Evolutionary conservation across 2,329 filamentous ascomycete species (phyloP), one percentile per base, ranked within the genome.

Genomic region (Cordyceps farinosa): DNA sequence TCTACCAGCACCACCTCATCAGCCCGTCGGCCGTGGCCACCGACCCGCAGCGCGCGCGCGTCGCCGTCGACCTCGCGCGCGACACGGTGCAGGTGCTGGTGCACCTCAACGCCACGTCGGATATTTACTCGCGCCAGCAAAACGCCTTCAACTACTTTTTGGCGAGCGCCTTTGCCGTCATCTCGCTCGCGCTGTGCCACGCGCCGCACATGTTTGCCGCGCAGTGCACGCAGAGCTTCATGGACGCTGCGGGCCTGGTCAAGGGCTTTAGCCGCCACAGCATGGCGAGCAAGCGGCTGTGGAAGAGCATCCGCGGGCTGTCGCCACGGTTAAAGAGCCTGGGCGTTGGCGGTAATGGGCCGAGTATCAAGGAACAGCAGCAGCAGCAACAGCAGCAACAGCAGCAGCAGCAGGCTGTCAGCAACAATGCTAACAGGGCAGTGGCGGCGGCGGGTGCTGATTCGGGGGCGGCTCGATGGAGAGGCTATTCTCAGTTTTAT

Each of bases 121-220:
- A 72, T 56, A 72, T 72, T 3, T 72, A 72, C 48, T 67, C 66
- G 0, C 66, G 70, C 1, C 71, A 72, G 47, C 70, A 72, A 36
- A 70, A 66, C 1, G 69, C 67, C 1, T 72, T 72, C 8, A 72
- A 72, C 36, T 71, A 72, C 5, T 72, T 72, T 2, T 63, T 72
- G 0, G 67, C 67, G n/a, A 74, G 67, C 67, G 75, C 27, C 61
- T 67, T 66, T 67, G 74, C 63, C 34, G 74, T 65, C 67, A 72
- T 80, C 1, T 76, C 79, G 36, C 72, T 80, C 0, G 80, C 79
- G 1, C 78, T 81, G 0, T 74, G 79, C 3, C 78, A 82, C 65
- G 78, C 76, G 0, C 79, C 80, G 0, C 70, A 72, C 2, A 70
- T 71, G 2, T 82, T 81, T 56, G 74, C 77, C 3, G 74, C 74